These are phyloP conservation scores for Biscutella laevigata DNA, from an alignment of 441 rosid genomes.

Conservation along the genomic window DNA sequence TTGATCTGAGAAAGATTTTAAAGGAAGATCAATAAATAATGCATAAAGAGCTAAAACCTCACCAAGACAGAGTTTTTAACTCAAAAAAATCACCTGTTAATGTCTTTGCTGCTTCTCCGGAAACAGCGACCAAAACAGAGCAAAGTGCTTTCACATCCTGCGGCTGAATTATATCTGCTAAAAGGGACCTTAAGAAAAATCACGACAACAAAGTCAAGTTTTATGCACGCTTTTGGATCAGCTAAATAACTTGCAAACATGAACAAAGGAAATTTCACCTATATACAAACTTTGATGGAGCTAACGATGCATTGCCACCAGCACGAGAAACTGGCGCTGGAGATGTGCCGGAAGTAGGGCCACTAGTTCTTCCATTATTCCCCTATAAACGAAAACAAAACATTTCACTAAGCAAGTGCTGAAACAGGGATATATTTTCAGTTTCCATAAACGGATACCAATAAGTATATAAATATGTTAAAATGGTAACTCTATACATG, in stretches of 20 bases:
- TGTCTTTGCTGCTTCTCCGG: slow-evolving; percentile 73
- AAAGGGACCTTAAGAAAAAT: slow-evolving; percentile 60
- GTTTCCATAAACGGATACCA: neutral
- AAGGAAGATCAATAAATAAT: slow-evolving; percentile 5
- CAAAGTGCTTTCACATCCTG: slow-evolving; percentile 91
- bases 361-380: slow-evolving; percentile 43
- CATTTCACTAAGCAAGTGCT: neutral
- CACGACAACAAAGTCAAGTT: slow-evolving; percentile 31
- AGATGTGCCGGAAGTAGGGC: slow-evolving; percentile 43
- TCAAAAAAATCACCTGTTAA: slow-evolving; percentile 48
- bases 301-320: slow-evolving; percentile 31
- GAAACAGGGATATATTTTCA: neutral
- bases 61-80: neutral
- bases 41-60: neutral
- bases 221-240: slow-evolving; percentile 18
- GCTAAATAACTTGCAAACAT: too few species aligned
- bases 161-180: slow-evolving; percentile 91
- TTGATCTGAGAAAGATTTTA: slow-evolving; percentile 37
- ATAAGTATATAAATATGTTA: slow-evolving; percentile 1
- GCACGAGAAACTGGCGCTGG: slow-evolving; percentile 46
- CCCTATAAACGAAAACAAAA: slow-evolving; percentile 29
- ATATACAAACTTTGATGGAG: slow-evolving; percentile 70
- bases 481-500: slow-evolving; percentile 60
- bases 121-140: slow-evolving; percentile 77
- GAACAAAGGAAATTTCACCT: slow-evolving; percentile 41